These are phyloP conservation scores for Cavenderia fasciculata DNA, from an alignment of 78 protist genomes.

Conservation along the genomic window DNA sequence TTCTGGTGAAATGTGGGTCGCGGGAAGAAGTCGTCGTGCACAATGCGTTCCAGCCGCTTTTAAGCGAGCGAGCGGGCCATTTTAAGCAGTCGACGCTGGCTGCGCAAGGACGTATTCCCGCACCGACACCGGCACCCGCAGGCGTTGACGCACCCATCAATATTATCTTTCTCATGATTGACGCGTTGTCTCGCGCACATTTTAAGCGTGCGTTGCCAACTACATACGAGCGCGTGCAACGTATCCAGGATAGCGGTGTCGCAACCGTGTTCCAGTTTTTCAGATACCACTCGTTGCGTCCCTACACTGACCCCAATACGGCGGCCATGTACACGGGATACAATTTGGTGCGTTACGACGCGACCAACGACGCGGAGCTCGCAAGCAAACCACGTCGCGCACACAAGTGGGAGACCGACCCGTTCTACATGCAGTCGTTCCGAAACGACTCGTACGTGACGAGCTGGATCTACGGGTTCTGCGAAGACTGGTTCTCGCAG, in stretches of 20 bases:
- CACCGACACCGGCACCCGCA: not conserved
- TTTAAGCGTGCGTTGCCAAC: slow-evolving; percentile 52
- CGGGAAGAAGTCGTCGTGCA: slow-evolving; percentile 18
- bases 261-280: slow-evolving; percentile 60
- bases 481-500: slow-evolving; percentile 64
- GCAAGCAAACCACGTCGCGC: not conserved
- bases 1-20: slow-evolving; percentile 30
- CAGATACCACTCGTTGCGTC: slow-evolving; percentile 61
- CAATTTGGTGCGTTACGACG: not conserved
- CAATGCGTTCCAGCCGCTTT: not conserved
- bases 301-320: slow-evolving; percentile 33
- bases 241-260: slow-evolving; percentile 8
- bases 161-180: slow-evolving; percentile 48
- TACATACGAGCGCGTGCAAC: slow-evolving; percentile 15
- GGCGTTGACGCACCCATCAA: slow-evolving; percentile 8
- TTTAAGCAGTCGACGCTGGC: not conserved
- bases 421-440: slow-evolving; percentile 55
- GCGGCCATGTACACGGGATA: slow-evolving; percentile 71
- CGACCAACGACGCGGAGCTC: not conserved
- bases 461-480: slow-evolving; percentile 40
- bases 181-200: slow-evolving; percentile 66
- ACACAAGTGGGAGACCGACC: slow-evolving; percentile 16
- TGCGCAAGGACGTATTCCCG: not conserved
- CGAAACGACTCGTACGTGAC: slow-evolving; percentile 56
- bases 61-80: slow-evolving; percentile 10